Evolutionary conservation across 2,329 filamentous ascomycete species (phyloP).

Genomic region (Curvularia hawaiiensis): DNA sequence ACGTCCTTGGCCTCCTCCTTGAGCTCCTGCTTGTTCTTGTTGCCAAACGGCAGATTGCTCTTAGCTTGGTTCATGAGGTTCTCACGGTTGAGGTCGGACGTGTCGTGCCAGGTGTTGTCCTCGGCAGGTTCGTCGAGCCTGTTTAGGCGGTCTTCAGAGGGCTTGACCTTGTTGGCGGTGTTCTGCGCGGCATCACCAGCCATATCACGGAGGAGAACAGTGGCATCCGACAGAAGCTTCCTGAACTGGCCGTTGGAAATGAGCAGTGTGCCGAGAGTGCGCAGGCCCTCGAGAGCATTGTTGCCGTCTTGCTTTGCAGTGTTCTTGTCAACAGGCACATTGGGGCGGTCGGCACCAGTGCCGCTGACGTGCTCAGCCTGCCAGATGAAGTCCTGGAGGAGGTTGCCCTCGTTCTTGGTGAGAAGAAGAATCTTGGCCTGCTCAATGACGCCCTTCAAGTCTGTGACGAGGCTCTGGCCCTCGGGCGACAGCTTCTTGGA

Average conservation of each 20-base stretch:
- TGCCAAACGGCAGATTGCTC: conserved; percentile 58
- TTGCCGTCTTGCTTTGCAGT: conserved; percentile 82
- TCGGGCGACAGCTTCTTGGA: conserved; percentile 80
- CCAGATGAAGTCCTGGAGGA: conserved; percentile 97
- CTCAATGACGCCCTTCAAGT: conserved; percentile 79
- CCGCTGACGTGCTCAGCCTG: conserved; percentile 78
- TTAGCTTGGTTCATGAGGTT: conserved; percentile 72
- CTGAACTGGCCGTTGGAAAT: conserved; percentile 97
- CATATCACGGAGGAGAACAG: conserved; percentile 83
- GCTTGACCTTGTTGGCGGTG: conserved; percentile 75
- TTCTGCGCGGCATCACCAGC: conserved; percentile 86
- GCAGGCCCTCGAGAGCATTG: conserved; percentile 80
- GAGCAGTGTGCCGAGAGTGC: conserved; percentile 84
- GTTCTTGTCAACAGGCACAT: conserved; percentile 74
- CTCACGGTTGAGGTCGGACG: conserved; percentile 74
- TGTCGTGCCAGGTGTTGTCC: conserved; percentile 93
- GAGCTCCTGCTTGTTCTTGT: conserved; percentile 57
- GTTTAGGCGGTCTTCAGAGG: conserved; percentile 74
- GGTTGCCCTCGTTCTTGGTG: conserved; percentile 92
- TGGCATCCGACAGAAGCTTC: conserved; percentile 82
- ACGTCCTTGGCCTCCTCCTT: conserved; percentile 63
- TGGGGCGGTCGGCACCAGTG: conserved; percentile 65
- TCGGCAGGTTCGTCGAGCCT: conserved; percentile 84
- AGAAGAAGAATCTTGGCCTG: conserved; percentile 84
- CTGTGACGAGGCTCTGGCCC: conserved; percentile 76